Conservation (phyloP, 129 eudicot genomes). For the Flaveria brownii region DNA sequence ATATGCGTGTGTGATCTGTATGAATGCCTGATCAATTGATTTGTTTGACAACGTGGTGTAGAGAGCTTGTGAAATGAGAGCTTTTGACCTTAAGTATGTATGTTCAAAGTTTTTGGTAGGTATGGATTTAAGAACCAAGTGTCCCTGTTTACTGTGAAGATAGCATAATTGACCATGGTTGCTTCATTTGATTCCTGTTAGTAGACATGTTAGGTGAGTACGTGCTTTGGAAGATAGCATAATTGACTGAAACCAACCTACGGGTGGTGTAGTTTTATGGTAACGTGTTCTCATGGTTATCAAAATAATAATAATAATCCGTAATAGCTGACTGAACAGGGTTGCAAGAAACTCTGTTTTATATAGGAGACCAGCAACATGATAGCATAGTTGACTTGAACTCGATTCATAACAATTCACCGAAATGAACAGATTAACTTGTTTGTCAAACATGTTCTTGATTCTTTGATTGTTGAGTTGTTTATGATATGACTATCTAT, state of each 20-base stretch:
- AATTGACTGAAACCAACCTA: neutral
- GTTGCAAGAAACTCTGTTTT: neutral
- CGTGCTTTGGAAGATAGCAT: neutral
- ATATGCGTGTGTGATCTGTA: neutral
- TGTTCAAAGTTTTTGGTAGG: neutral
- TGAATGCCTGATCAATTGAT: neutral
- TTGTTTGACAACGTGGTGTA: neutral
- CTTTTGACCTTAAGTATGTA: neutral
- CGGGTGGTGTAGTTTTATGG: too few relatives aligned
- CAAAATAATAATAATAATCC: too few relatives aligned
- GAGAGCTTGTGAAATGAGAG: neutral
- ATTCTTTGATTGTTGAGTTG: conserved; percentile 12
- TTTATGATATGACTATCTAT: conserved; percentile 17
- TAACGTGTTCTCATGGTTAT: too few relatives aligned
- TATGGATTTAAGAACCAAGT: neutral
- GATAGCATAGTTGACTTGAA: neutral
- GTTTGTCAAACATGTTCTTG: conserved; percentile 11
- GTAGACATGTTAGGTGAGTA: neutral
- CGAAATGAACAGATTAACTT: neutral
- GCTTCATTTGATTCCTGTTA: neutral
- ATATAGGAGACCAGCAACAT: neutral
- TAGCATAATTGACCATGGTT: neutral
- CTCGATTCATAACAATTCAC: neutral
- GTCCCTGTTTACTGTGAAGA: neutral
- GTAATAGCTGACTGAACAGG: neutral